phyloP scores from a whole-genome alignment of 2,329 filamentous ascomycete genomes.

The Penicillium oxalicum region DNA sequence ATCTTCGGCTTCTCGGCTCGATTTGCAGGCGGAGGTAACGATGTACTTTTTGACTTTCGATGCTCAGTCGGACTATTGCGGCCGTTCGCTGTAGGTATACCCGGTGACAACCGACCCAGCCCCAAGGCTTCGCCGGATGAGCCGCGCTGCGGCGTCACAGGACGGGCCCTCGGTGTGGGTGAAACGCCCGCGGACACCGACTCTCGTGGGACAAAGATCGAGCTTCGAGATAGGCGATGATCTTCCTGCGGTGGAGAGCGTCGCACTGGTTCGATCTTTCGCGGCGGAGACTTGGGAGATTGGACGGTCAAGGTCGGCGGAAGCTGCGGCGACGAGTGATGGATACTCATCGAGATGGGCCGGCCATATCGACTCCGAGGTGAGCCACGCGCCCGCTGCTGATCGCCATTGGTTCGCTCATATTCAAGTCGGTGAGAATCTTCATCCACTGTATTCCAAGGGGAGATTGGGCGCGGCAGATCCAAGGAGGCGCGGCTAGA shows the following conservation, averaged over 20 bases:
- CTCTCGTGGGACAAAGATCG: constrained; percentile 21
- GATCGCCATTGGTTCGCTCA: constrained; percentile 20
- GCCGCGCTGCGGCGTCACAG: constrained; percentile 29
- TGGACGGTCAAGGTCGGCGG: constrained; percentile 40
- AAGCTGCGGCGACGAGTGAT: constrained; percentile 36
- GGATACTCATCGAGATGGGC: constrained; percentile 41
- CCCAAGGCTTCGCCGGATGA: constrained; percentile 14
- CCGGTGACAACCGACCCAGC: constrained; percentile 18
- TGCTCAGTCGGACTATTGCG: constrained; percentile 20
- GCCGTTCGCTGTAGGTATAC: constrained; percentile 9
- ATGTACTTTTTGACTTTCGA: constrained; percentile 33
- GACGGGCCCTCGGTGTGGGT: constrained; percentile 18
- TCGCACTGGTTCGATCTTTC: constrained; percentile 17
- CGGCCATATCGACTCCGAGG: constrained; percentile 55
- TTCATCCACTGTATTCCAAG: constrained; percentile 29
- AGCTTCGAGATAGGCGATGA: constrained; percentile 44
- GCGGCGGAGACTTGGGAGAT: constrained; percentile 40
- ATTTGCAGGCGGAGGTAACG: constrained; percentile 68
- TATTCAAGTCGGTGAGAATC: constrained; percentile 17
- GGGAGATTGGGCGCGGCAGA: constrained; percentile 35
- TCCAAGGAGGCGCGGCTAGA: constrained; percentile 39
- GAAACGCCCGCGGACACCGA: constrained; percentile 21
- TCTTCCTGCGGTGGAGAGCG: constrained; percentile 55
- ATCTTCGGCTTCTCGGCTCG: constrained; percentile 72
- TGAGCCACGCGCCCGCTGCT: constrained; percentile 33